Percentiles rank a stretch among this genome's conserved stretches.
phyloP scores from a whole-genome alignment of 1,284 basidiomycete species.

The Ustilago nuda region DNA sequence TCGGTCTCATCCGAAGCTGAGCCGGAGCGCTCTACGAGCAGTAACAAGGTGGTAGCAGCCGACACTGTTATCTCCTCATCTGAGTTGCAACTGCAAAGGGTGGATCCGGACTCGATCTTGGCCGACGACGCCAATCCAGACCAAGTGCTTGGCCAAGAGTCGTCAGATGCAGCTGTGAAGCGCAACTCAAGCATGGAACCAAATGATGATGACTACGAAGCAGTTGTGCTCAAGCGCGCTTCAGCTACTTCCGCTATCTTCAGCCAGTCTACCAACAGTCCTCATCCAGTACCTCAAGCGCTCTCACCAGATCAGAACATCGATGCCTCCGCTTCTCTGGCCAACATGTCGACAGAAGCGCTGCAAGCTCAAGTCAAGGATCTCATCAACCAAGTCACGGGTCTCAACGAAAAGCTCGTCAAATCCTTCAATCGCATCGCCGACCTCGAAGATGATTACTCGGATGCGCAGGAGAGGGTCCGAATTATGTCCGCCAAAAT shows the following conservation, averaged over 20 bases:
- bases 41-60: constrained; percentile 7
- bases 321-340: constrained; percentile 4
- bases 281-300: constrained; percentile 13
- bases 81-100: constrained; percentile 43
- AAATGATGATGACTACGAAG: constrained; percentile 18
- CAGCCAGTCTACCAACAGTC: constrained; percentile 29
- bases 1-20: constrained; percentile 26
- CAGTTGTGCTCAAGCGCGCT: constrained; percentile 28
- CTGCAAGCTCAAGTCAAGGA: constrained; percentile 85
- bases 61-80: constrained; percentile 9
- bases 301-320: constrained; percentile 6
- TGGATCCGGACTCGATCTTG: constrained; percentile 59
- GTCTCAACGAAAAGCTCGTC: constrained; percentile 92
- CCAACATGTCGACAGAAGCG: constrained; percentile 68
- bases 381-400: constrained; percentile 86
- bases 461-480: constrained; percentile 79
- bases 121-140: constrained; percentile 62
- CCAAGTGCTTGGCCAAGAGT: constrained; percentile 53
- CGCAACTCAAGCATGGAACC: neutral
- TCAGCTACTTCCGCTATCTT: constrained; percentile 50
- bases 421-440: constrained; percentile 90
- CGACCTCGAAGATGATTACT: constrained; percentile 90
- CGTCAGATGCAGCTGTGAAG: constrained; percentile 34
- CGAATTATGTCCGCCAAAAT: constrained; percentile 70
- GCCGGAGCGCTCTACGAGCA: constrained; percentile 9